A percentile compares a stretch with the other conserved stretches of the same genome.
phyloP scores from a whole-genome alignment of 2,329 filamentous ascomycete species.

The Colletotrichum plurivorum region DNA sequence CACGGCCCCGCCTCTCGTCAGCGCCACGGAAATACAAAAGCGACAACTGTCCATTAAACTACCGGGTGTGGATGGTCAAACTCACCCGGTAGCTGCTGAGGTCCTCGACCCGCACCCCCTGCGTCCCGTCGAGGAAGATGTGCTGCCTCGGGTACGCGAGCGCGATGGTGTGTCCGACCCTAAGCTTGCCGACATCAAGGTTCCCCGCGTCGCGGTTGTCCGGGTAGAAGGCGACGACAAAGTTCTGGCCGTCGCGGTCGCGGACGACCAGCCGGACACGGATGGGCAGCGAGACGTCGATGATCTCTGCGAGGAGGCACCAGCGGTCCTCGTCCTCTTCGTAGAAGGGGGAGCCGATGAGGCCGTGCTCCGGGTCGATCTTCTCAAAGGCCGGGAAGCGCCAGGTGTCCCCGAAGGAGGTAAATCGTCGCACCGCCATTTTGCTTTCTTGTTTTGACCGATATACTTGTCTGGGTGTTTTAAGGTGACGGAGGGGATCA shows the following conservation, averaged over 20 bases:
- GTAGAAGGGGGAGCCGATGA: background rate
- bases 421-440: too few species aligned
- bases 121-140: slow-evolving; percentile 1
- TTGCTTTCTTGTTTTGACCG: too few species aligned
- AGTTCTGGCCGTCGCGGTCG: background rate
- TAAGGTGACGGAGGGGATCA: too few species aligned
- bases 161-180: background rate
- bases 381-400: slow-evolving; percentile 6
- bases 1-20: background rate
- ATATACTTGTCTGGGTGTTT: too few species aligned
- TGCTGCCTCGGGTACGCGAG: background rate
- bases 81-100: background rate
- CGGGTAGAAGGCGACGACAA: slow-evolving; percentile 7
- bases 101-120: slow-evolving; percentile 3
- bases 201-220: background rate
- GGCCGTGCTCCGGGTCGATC: background rate
- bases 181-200: background rate
- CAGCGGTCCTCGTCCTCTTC: slow-evolving; percentile 1
- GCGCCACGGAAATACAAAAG: too few species aligned
- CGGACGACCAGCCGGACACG: slow-evolving; percentile 1
- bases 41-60: too few species aligned
- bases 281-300: background rate
- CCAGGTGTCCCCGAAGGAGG: slow-evolving; percentile 2
- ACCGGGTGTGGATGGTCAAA: background rate
- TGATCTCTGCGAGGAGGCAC: slow-evolving; percentile 4